A percentile compares a stretch with the other conserved stretches of the same genome.
Evolutionary conservation across 805 yeast species (phyloP).

Genomic region (Teunomyces atbi): DNA sequence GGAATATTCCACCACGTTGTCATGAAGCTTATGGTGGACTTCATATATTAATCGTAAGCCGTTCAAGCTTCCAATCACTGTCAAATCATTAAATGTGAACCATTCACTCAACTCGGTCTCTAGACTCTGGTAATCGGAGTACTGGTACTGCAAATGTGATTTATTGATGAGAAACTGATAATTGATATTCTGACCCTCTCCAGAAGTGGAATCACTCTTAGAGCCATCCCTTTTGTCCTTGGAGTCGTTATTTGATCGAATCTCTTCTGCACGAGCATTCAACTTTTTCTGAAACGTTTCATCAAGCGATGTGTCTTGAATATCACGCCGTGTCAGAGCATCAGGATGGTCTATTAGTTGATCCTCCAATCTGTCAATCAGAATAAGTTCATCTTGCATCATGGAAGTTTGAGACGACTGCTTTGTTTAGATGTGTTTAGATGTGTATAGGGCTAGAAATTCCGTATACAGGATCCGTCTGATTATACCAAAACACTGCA

Average conservation of each 20-base stretch:
- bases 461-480: neutral
- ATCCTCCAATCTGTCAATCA: conserved; percentile 48
- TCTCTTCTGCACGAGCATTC: conserved; percentile 42
- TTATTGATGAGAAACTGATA: conserved; percentile 30
- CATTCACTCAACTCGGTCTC: conserved; percentile 35
- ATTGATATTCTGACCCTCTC: neutral
- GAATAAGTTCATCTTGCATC: conserved; percentile 23
- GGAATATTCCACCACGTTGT: neutral
- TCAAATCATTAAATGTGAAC: conserved; percentile 35
- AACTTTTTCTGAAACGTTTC: conserved; percentile 42
- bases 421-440: neutral
- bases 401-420: neutral
- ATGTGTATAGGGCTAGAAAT: neutral
- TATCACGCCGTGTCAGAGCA: conserved; percentile 27
- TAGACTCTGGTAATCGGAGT: conserved; percentile 26
- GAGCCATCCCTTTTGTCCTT: conserved; percentile 1
- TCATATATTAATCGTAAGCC: conserved; percentile 9
- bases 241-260: conserved; percentile 12
- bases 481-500: neutral
- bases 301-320: conserved; percentile 31
- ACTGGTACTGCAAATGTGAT: conserved; percentile 29
- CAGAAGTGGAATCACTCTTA: neutral
- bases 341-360: conserved; percentile 45
- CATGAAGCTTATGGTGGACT: neutral
- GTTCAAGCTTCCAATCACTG: conserved; percentile 18